Evolutionary conservation across 2,329 filamentous ascomycete species (phyloP).

Genomic region (Xylariaceae sp.): DNA sequence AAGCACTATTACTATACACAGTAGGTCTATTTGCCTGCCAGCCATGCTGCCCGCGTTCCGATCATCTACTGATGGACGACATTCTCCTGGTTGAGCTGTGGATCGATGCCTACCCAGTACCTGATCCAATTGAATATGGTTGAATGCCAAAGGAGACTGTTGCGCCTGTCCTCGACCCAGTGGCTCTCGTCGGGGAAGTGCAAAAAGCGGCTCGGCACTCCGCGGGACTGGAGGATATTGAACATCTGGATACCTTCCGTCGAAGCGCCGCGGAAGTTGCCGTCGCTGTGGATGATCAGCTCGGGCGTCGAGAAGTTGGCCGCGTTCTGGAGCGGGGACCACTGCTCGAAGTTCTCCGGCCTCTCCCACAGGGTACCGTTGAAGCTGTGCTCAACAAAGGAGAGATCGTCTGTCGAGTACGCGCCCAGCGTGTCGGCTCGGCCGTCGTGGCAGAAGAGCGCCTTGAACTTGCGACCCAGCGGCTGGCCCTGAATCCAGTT

Average conservation of each 20-base stretch:
- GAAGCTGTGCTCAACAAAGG: constrained; percentile 13
- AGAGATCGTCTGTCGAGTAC: constrained; percentile 13
- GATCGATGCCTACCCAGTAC: constrained; percentile 12
- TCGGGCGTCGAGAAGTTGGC: constrained; percentile 11
- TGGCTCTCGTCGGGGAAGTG: constrained; percentile 14
- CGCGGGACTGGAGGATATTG: constrained; percentile 12
- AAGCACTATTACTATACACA: no score
- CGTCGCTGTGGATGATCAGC: constrained; percentile 14
- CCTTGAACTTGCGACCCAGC: constrained; percentile 14
- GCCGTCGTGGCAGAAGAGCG: constrained; percentile 13
- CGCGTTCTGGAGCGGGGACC: constrained; percentile 9
- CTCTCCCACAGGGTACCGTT: constrained; percentile 14
- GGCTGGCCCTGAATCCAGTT: constrained; percentile 15
- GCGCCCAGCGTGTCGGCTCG: constrained; percentile 9
- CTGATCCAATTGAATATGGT: constrained; percentile 15
- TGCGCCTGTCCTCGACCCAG: constrained; percentile 9
- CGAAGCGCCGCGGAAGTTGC: constrained; percentile 12
- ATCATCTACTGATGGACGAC: constrained; percentile 9
- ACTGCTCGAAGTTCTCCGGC: constrained; percentile 12
- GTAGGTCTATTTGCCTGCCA: no score
- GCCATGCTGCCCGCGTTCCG: no score
- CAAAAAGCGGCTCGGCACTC: constrained; percentile 15
- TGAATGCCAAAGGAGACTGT: constrained; percentile 11
- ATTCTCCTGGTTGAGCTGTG: constrained; percentile 10
- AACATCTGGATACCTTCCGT: constrained; percentile 12